Percentiles rank a stretch among this genome's conserved stretches.
Evolutionary conservation across 345 rosid species (phyloP).

Genomic region (Reutealis trisperma): DNA sequence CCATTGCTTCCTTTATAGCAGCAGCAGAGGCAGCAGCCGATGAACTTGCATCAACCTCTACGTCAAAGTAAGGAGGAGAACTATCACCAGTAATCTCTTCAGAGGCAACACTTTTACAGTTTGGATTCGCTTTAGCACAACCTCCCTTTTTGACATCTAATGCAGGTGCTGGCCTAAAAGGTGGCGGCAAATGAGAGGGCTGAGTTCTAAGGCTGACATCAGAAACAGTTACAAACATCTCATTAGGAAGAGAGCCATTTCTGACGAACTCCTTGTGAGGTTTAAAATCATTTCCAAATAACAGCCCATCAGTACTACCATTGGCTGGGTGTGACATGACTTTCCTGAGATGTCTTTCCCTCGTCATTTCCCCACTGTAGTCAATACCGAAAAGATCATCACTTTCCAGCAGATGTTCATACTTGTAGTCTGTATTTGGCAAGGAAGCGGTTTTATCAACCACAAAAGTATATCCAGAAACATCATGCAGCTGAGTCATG

Average conservation of each 20-base stretch:
- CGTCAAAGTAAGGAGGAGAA: conserved; percentile 82
- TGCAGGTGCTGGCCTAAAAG: conserved; percentile 74
- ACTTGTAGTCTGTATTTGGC: conserved; percentile 26
- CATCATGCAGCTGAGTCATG: conserved; percentile 43
- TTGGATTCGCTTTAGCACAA: conserved; percentile 34
- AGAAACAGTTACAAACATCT: conserved; percentile 67
- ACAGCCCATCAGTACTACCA: conserved; percentile 23
- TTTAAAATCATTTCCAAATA: conserved; percentile 38
- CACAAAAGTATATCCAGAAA: conserved; percentile 56
- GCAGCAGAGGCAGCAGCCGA: conserved; percentile 77
- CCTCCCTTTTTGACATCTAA: conserved; percentile 39
- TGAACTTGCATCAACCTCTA: conserved; percentile 86
- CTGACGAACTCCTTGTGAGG: conserved; percentile 36
- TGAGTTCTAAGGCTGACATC: conserved; percentile 75
- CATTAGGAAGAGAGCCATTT: conserved; percentile 42
- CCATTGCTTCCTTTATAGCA: conserved; percentile 76
- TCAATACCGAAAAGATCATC: conserved; percentile 34
- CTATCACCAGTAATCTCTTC: conserved; percentile 44
- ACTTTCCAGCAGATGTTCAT: conserved; percentile 28
- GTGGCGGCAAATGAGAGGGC: conserved; percentile 86
- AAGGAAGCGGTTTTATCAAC: conserved; percentile 49
- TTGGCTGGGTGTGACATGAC: conserved; percentile 40
- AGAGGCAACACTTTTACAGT: conserved; percentile 39
- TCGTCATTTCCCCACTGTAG: conserved; percentile 30
- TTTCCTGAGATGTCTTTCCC: conserved; percentile 45